These are phyloP conservation scores for Pleurotus pulmonarius DNA, from an alignment of 768 basidiomycete species.

Conservation along the genomic window DNA sequence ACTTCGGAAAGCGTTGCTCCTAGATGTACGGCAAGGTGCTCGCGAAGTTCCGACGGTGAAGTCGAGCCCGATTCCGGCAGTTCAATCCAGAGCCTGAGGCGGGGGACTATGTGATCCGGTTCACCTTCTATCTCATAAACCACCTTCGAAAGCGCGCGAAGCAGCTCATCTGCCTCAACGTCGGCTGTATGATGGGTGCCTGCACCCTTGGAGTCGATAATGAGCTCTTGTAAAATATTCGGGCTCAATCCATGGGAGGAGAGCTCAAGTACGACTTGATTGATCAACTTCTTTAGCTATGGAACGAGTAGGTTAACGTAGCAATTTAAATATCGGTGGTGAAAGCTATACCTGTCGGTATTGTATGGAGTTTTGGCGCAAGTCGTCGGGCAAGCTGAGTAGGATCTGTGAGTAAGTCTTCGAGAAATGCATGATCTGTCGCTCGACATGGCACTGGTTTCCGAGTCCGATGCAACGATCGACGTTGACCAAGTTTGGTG, in stretches of 20 bases:
- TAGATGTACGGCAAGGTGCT: too few species aligned
- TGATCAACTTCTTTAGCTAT: slow-evolving; percentile 93
- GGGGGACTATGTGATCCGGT: slow-evolving; percentile 50
- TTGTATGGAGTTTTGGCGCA: slow-evolving; percentile 76
- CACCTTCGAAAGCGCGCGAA: slow-evolving; percentile 24
- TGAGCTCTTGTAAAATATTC: slow-evolving; percentile 39
- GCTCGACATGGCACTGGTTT: too few species aligned
- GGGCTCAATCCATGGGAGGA: slow-evolving; percentile 61
- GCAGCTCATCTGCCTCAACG: slow-evolving; percentile 6
- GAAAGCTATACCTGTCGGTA: slow-evolving; percentile 62
- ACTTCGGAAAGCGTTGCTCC: too few species aligned
- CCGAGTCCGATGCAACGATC: too few species aligned
- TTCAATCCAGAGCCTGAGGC: slow-evolving; percentile 49
- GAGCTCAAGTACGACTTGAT: slow-evolving; percentile 77
- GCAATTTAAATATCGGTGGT: neutral
- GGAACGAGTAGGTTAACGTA: slow-evolving; percentile 1
- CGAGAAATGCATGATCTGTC: slow-evolving; percentile 60
- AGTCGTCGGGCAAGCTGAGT: slow-evolving; percentile 67
- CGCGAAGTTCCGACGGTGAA: slow-evolving; percentile 6
- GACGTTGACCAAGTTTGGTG: too few species aligned
- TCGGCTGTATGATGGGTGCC: neutral
- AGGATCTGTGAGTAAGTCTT: slow-evolving; percentile 66
- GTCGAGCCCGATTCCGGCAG: slow-evolving; percentile 16
- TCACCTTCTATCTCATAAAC: slow-evolving; percentile 55
- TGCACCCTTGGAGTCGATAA: slow-evolving; percentile 13